phyloP scores from a whole-genome alignment of 148 eudicot species.

The Fagopyrum esculentum region DNA sequence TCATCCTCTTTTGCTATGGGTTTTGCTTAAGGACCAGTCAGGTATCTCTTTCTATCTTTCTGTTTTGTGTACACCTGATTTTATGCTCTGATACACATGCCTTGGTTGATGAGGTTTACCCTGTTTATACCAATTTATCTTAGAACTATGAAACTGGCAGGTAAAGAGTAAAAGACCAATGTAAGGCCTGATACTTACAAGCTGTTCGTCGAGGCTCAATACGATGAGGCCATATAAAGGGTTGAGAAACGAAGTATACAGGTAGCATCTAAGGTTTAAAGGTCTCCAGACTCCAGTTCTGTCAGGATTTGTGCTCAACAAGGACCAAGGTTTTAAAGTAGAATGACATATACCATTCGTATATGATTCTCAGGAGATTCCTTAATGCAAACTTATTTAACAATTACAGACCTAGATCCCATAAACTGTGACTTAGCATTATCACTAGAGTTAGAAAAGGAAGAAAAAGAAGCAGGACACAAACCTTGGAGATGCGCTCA shows the following conservation, averaged over 20 bases:
- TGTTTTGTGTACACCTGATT: too few relatives aligned
- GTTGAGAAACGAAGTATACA: not conserved
- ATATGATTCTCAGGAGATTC: not conserved
- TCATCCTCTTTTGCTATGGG: too few relatives aligned
- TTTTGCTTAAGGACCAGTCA: too few relatives aligned
- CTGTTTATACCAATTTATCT: not conserved
- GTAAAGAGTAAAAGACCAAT: not conserved
- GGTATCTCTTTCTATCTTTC: too few relatives aligned
- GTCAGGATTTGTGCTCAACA: not conserved
- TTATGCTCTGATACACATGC: not conserved
- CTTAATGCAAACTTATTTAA: not conserved
- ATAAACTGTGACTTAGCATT: not conserved
- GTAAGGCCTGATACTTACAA: not conserved
- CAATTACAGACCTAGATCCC: not conserved
- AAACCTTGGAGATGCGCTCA: slow-evolving; percentile 83
- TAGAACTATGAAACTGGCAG: not conserved
- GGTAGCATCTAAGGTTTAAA: not conserved
- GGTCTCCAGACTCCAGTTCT: not conserved
- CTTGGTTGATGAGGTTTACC: not conserved
- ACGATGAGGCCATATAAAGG: not conserved
- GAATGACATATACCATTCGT: not conserved
- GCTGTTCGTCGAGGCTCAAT: not conserved
- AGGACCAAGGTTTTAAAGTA: not conserved
- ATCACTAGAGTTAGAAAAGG: not conserved
- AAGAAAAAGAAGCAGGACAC: not conserved